Evolutionary conservation across 1,284 basidiomycete species (phyloP).

Genomic region (Golubevia pallescens): DNA sequence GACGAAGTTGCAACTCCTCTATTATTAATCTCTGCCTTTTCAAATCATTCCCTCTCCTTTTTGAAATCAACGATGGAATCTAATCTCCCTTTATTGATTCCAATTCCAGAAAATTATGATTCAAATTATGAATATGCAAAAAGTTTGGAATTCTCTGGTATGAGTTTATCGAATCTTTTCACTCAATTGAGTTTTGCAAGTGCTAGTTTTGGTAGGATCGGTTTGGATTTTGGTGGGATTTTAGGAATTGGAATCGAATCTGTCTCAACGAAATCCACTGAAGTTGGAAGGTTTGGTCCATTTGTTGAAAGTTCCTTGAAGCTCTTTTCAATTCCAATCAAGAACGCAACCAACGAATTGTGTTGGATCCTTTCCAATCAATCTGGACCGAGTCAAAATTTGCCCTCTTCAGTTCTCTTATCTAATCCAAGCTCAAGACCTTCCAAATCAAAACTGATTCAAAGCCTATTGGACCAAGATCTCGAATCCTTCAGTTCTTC

Average conservation of each 20-base stretch:
- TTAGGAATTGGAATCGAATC: conserved; percentile 10
- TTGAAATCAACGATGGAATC: conserved; percentile 12
- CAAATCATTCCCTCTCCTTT: conserved; percentile 13
- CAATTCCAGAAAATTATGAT: too few relatives aligned
- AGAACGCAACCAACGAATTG: too few relatives aligned
- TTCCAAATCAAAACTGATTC: conserved; percentile 10
- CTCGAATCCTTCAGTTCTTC: conserved; percentile 9
- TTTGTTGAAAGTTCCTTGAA: too few relatives aligned
- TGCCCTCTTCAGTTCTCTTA: neutral
- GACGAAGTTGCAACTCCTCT: conserved; percentile 8
- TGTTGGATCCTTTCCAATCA: too few relatives aligned
- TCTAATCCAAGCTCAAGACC: conserved; percentile 15
- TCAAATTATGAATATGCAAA: neutral
- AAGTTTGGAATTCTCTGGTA: conserved; percentile 17
- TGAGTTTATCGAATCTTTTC: conserved; percentile 18
- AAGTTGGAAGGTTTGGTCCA: too few relatives aligned
- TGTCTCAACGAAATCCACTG: too few relatives aligned
- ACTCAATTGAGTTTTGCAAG: conserved; percentile 29
- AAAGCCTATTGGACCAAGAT: neutral
- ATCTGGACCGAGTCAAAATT: too few relatives aligned
- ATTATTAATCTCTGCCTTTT: conserved; percentile 24
- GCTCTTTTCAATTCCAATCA: too few relatives aligned
- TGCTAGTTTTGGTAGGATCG: conserved; percentile 20
- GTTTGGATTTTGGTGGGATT: conserved; percentile 26
- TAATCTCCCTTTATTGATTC: conserved; percentile 12